These are phyloP conservation scores for Malassezia nana DNA, from an alignment of 1,284 basidiomycete genomes.

Conservation along the genomic window DNA sequence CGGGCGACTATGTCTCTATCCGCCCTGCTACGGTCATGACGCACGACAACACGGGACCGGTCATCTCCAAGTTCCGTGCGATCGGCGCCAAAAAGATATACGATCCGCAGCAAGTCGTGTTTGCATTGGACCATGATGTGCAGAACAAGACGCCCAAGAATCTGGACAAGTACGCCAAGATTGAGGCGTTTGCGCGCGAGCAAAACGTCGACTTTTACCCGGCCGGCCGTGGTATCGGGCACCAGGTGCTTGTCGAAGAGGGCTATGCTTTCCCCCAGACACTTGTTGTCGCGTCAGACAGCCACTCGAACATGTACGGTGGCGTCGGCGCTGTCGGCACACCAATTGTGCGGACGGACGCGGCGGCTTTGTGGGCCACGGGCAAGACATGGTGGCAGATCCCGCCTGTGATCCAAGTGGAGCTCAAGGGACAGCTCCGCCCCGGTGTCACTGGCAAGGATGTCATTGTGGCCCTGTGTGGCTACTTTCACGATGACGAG, in stretches of 20 bases:
- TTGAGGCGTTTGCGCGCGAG: conserved; percentile 78
- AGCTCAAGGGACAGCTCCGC: conserved; percentile 69
- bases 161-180: conserved; percentile 79
- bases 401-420: conserved; percentile 88
- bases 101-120: conserved; percentile 76
- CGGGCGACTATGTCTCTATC: conserved; percentile 99
- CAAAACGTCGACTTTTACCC: conserved; percentile 92
- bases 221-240: conserved; percentile 89
- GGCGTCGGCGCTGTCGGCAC: conserved; percentile 95
- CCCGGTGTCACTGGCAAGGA: conserved; percentile 95
- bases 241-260: conserved; percentile 46
- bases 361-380: conserved; percentile 93
- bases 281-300: conserved; percentile 68
- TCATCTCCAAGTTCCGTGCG: conserved; percentile 82
- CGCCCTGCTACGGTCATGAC: conserved; percentile 76
- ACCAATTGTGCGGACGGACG: conserved; percentile 69
- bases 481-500: conserved; percentile 92
- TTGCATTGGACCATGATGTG: conserved; percentile 95
- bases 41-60: conserved; percentile 83
- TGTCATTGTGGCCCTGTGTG: conserved; percentile 92
- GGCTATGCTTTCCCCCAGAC: conserved; percentile 48
- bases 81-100: conserved; percentile 80
- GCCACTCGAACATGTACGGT: conserved; percentile 97
- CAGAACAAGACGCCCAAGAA: conserved; percentile 94
- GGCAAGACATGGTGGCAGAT: conserved; percentile 99